Conservation (phyloP, 371 early-diverging fungal species). For the Mucor circinelloides region DNA sequence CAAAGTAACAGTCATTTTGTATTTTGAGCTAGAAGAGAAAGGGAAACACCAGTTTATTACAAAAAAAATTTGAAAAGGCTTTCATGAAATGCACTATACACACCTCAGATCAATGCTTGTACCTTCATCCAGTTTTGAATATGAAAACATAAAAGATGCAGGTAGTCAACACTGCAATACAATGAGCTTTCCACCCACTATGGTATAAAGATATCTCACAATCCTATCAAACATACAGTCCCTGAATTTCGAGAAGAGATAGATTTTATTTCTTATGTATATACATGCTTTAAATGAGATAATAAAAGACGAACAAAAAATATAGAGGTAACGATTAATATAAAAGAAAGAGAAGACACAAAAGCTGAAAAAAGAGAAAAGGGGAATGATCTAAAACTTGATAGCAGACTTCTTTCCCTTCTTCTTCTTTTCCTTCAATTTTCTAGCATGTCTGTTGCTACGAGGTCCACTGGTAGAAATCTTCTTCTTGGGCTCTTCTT, state of each 20-base stretch:
- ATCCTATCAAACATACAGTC: no score
- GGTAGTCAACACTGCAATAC: background rate
- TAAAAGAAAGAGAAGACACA: background rate
- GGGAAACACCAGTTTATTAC: background rate
- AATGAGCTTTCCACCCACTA: background rate
- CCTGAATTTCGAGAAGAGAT: background rate
- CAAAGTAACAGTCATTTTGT: constrained; percentile 48
- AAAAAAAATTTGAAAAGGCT: background rate
- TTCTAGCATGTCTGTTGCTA: constrained; percentile 36
- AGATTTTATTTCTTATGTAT: background rate
- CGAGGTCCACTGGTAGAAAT: constrained; percentile 46
- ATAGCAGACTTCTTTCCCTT: constrained; percentile 24
- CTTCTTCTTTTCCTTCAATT: constrained; percentile 40
- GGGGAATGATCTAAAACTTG: constrained; percentile 24
- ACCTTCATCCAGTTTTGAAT: background rate
- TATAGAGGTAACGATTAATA: constrained; percentile 1
- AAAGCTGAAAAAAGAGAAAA: background rate
- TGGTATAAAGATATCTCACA: background rate
- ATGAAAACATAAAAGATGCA: background rate
- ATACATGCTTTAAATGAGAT: background rate
- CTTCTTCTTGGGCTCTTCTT: constrained; percentile 20
- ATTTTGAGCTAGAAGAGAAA: background rate
- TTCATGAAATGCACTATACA: background rate
- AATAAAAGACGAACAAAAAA: background rate
- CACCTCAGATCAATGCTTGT: background rate